phyloP scores from a whole-genome alignment of 208 protist genomes.

The Wallacemonas sp. region DNA sequence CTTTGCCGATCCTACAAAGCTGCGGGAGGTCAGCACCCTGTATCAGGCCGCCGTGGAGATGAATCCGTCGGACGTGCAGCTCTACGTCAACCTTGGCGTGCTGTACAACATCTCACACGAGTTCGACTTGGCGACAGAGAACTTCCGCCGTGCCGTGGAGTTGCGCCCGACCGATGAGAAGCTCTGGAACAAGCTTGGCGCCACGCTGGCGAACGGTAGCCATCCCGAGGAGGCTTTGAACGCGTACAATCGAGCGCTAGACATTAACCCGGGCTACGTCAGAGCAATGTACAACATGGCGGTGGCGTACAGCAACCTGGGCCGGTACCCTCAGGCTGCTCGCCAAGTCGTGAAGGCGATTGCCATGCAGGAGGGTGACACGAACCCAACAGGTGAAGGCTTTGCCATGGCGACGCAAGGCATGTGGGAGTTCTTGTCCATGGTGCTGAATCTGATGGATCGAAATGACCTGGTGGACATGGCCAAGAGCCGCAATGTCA shows the following conservation, averaged over 20 bases:
- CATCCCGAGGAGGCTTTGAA: constrained; percentile 71
- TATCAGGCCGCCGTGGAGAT: constrained; percentile 77
- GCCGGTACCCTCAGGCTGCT: constrained; percentile 56
- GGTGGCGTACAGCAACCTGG: constrained; percentile 83
- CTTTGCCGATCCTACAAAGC: constrained; percentile 59
- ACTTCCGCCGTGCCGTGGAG: constrained; percentile 75
- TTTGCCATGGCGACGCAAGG: constrained; percentile 46
- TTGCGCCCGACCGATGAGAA: constrained; percentile 63
- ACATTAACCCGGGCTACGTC: constrained; percentile 90
- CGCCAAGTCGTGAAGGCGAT: constrained; percentile 81
- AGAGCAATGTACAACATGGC: constrained; percentile 91
- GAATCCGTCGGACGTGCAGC: constrained; percentile 68
- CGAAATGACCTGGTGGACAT: constrained; percentile 80
- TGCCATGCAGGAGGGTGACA: constrained; percentile 69
- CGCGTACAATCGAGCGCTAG: constrained; percentile 84
- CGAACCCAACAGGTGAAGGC: constrained; percentile 57
- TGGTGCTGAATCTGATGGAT: constrained; percentile 84
- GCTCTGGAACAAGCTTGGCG: constrained; percentile 92
- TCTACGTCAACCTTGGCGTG: constrained; percentile 82
- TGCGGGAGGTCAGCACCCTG: constrained; percentile 64
- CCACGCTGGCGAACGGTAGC: constrained; percentile 84
- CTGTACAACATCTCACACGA: constrained; percentile 82
- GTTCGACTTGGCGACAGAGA: constrained; percentile 72
- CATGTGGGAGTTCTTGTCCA: constrained; percentile 88
- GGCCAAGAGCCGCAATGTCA: constrained; percentile 56